phyloP scores from a whole-genome alignment of 2,329 filamentous ascomycete genomes.

The Penicillium sp. region DNA sequence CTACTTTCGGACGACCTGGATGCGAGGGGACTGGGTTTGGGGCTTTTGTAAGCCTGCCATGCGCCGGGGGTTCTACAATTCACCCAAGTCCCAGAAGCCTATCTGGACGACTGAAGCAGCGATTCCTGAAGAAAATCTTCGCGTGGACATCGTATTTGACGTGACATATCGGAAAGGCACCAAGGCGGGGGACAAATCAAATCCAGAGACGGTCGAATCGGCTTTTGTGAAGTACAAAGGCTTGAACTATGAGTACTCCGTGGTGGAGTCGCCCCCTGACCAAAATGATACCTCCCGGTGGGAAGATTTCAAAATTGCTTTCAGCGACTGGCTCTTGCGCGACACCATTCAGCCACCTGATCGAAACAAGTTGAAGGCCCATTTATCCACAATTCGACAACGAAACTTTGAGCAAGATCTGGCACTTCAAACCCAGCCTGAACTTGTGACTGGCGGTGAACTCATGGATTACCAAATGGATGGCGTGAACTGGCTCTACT shows the following conservation, averaged over 20 bases:
- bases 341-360: constrained; percentile 70
- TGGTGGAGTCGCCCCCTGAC: constrained; percentile 83
- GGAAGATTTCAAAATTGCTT: constrained; percentile 79
- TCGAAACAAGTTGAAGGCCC: constrained; percentile 62
- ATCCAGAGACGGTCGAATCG: constrained; percentile 72
- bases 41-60: constrained; percentile 67
- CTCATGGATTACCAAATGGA: constrained; percentile 94
- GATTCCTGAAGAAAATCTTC: constrained; percentile 82
- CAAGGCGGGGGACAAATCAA: constrained; percentile 65
- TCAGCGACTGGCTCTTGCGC: constrained; percentile 82
- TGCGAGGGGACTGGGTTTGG: constrained; percentile 86
- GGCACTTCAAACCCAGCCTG: constrained; percentile 73
- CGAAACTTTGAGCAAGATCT: constrained; percentile 68
- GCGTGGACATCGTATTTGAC: constrained; percentile 86
- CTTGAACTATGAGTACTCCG: constrained; percentile 83
- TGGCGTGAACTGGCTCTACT: constrained; percentile 92
- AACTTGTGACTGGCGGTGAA: constrained; percentile 73
- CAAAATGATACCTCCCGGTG: constrained; percentile 67
- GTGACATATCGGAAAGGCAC: constrained; percentile 68
- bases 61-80: constrained; percentile 77
- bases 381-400: constrained; percentile 69
- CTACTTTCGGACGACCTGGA: constrained; percentile 83
- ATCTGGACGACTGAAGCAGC: constrained; percentile 76
- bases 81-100: constrained; percentile 63
- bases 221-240: constrained; percentile 92